Percentiles rank a stretch among this genome's conserved stretches.
phyloP scores from a whole-genome alignment of 1,284 basidiomycete genomes.

The Clitocybe nebularis region DNA sequence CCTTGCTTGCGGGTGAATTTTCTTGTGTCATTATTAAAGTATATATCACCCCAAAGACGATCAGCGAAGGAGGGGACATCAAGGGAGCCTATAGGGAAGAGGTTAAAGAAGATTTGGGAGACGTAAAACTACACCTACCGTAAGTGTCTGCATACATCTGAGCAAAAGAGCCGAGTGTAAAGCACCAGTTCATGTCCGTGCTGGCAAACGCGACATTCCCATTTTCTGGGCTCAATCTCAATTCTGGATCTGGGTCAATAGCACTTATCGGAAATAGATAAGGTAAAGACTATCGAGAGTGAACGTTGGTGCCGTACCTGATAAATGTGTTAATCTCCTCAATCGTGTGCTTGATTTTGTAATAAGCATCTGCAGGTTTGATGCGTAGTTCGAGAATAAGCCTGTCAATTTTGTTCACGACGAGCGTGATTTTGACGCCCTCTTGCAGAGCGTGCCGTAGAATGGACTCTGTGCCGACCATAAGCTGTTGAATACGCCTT shows the following conservation, averaged over 20 bases:
- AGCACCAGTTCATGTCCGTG: conserved; percentile 97
- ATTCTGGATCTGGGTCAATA: conserved; percentile 84
- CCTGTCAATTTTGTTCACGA: conserved; percentile 98
- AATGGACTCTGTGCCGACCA: conserved; percentile 86
- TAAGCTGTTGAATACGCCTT: conserved; percentile 60
- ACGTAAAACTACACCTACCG: conserved; percentile 40
- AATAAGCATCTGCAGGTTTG: conserved; percentile 95
- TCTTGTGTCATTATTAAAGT: conserved; percentile 79
- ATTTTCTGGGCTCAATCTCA: conserved; percentile 87
- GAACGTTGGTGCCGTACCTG: conserved; percentile 58
- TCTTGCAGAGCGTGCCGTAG: conserved; percentile 88
- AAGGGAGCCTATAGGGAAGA: conserved; percentile 42
- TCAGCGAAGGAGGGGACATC: conserved; percentile 72
- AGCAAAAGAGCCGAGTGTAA: conserved; percentile 92
- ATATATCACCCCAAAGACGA: conserved; percentile 98
- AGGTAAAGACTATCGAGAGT: not conserved
- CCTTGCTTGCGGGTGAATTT: conserved; percentile 87
- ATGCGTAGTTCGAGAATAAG: conserved; percentile 95
- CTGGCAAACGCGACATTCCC: conserved; percentile 98
- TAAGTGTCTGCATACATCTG: conserved; percentile 95
- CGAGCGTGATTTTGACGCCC: conserved; percentile 85
- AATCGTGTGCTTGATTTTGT: conserved; percentile 98
- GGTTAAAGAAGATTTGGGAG: not conserved
- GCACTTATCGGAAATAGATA: conserved; percentile 41
- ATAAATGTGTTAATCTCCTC: conserved; percentile 98